Percentiles rank a stretch among this genome's conserved stretches.
phyloP scores from a whole-genome alignment of 495 filamentous ascomycete species.

The Pyrenopolyporus hunteri region DNA sequence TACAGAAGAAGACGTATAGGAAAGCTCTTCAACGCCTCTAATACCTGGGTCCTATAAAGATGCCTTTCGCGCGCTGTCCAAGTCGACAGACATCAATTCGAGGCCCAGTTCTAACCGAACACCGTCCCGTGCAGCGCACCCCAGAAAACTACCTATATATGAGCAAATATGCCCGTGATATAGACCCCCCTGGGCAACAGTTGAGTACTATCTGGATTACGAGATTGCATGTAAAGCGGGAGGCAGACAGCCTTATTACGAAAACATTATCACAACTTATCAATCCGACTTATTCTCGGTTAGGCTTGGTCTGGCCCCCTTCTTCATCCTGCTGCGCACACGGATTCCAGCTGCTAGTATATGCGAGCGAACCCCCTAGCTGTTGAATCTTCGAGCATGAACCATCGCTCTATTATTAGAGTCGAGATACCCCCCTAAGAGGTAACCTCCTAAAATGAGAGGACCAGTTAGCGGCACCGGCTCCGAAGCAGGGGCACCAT shows the following conservation, averaged over 20 bases:
- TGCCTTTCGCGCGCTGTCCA: too few relatives aligned
- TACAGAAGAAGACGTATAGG: too few relatives aligned
- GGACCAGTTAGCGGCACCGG: constrained; percentile 7
- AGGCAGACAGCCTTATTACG: constrained; percentile 5
- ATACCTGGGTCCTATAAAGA: too few relatives aligned
- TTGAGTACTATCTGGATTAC: neutral
- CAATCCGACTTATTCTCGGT: constrained; percentile 1
- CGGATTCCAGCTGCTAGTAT: too few relatives aligned
- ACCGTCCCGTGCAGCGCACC: too few relatives aligned
- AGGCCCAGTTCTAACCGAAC: too few relatives aligned
- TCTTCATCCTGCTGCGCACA: neutral
- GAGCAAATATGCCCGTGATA: too few relatives aligned
- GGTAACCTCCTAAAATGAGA: constrained; percentile 6
- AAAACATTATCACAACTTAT: constrained; percentile 10
- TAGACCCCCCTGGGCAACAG: too few relatives aligned
- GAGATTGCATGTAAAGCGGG: neutral
- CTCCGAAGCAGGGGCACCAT: constrained; percentile 8
- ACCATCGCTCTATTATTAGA: constrained; percentile 29
- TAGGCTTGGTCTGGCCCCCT: neutral
- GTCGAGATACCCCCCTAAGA: too few relatives aligned
- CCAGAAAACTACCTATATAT: too few relatives aligned
- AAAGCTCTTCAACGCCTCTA: too few relatives aligned
- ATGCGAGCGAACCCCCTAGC: neutral
- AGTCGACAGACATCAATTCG: too few relatives aligned
- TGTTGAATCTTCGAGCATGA: neutral